Conservation (phyloP, 2,329 filamentous ascomycete species). For the Piedraia hortae region DNA sequence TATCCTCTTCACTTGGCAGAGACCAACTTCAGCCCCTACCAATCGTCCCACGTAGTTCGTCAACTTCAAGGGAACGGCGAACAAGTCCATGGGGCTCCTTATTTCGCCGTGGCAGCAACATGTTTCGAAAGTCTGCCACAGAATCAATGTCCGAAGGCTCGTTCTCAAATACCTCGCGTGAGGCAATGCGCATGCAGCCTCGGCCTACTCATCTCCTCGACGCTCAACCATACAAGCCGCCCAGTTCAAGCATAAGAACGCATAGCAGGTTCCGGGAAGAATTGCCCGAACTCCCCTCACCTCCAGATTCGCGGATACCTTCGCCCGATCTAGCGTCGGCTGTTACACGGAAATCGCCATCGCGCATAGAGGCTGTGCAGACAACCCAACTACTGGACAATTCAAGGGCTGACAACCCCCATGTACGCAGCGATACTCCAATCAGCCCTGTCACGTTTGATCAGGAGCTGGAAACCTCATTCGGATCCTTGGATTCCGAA, state of each 20-base stretch:
- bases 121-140: constrained; percentile 19
- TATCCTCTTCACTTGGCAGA: no score
- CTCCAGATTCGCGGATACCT: constrained; percentile 53
- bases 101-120: constrained; percentile 33
- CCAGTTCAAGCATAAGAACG: constrained; percentile 43
- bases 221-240: constrained; percentile 17
- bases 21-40: no score
- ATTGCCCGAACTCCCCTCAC: constrained; percentile 67
- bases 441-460: constrained; percentile 5
- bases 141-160: constrained; percentile 34
- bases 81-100: constrained; percentile 37
- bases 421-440: constrained; percentile 17
- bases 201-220: constrained; percentile 22
- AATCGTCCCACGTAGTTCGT: no score
- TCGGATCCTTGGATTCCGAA: constrained; percentile 87
- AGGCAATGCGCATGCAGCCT: constrained; percentile 42
- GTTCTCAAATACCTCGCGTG: constrained; percentile 72
- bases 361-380: constrained; percentile 3
- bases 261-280: constrained; percentile 84
- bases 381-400: constrained; percentile 1
- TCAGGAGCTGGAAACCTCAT: constrained; percentile 34
- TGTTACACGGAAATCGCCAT: constrained; percentile 10
- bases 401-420: neutral
- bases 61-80: constrained; percentile 21
- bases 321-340: constrained; percentile 38